These are phyloP conservation scores for Albugo laibachii DNA, from an alignment of 352 stramenopile genomes.

Conservation along the genomic window DNA sequence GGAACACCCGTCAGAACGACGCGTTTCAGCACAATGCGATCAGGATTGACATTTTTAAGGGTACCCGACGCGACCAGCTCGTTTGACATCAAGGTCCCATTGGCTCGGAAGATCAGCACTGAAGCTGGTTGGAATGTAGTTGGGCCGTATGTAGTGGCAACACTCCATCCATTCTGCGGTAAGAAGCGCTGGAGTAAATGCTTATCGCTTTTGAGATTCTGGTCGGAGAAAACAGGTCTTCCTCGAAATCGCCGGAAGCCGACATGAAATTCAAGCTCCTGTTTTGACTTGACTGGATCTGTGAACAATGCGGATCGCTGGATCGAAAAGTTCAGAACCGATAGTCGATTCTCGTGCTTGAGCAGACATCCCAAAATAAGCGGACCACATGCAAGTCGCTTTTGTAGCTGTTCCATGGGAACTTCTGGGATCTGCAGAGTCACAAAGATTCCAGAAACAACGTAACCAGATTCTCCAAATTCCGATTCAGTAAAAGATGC, in stretches of 20 bases:
- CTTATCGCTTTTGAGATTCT: slow-evolving; percentile 98
- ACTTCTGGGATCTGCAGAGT: slow-evolving; percentile 71
- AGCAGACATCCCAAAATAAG: slow-evolving; percentile 76
- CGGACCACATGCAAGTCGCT: slow-evolving; percentile 31
- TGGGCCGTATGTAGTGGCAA: slow-evolving; percentile 78
- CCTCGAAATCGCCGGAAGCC: slow-evolving; percentile 89
- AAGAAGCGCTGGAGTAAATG: slow-evolving; percentile 97
- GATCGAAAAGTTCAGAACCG: slow-evolving; percentile 94
- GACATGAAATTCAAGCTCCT: slow-evolving; percentile 89
- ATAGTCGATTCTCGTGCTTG: slow-evolving; percentile 95
- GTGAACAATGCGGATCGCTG: slow-evolving; percentile 43
- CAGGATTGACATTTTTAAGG: slow-evolving; percentile 91
- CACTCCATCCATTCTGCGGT: slow-evolving; percentile 77
- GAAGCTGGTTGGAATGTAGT: slow-evolving; percentile 94
- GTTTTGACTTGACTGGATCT: slow-evolving; percentile 93
- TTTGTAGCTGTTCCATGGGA: slow-evolving; percentile 25
- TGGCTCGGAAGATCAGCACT: slow-evolving; percentile 87
- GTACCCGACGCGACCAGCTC: slow-evolving; percentile 88
- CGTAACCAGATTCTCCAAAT: slow-evolving; percentile 64
- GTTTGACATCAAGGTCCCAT: slow-evolving; percentile 6
- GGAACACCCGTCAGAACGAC: slow-evolving; percentile 97
- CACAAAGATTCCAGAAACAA: slow-evolving; percentile 87
- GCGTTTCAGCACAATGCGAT: slow-evolving; percentile 96
- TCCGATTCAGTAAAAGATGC: slow-evolving; percentile 13
- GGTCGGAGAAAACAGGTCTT: slow-evolving; percentile 91